Evolutionary conservation across 2,329 filamentous ascomycete species (phyloP).

Genomic region (Mycosphaerella sp.): DNA sequence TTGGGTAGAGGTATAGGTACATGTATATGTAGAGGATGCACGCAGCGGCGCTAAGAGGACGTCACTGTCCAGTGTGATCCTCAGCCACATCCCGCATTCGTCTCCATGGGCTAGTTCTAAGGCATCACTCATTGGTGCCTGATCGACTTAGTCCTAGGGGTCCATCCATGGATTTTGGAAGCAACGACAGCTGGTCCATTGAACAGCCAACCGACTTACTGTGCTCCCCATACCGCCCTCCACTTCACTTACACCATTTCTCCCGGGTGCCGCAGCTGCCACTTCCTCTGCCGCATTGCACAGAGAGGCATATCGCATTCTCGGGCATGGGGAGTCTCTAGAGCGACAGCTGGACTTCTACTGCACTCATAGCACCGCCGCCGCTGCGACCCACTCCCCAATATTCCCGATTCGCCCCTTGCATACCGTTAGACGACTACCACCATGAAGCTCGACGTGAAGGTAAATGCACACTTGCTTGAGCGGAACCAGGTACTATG

Average conservation of each 20-base stretch:
- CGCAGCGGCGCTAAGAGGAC: too few species aligned
- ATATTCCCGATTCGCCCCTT: neutral
- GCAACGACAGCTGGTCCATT: neutral
- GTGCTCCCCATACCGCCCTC: neutral
- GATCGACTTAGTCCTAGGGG: neutral
- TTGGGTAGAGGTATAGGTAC: neutral
- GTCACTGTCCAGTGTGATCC: too few species aligned
- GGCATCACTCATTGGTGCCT: neutral
- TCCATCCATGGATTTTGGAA: neutral
- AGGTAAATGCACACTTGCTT: constrained; percentile 38
- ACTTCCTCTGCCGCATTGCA: neutral
- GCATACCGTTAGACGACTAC: constrained; percentile 20
- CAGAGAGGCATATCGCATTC: neutral
- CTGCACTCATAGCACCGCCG: neutral
- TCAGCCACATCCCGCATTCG: too few species aligned
- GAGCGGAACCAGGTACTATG: constrained; percentile 11
- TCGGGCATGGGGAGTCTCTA: constrained; percentile 2
- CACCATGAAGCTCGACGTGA: constrained; percentile 55
- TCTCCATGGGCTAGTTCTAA: too few species aligned
- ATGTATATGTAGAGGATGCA: too few species aligned
- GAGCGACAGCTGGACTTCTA: constrained; percentile 11
- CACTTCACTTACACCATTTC: neutral
- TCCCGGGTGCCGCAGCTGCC: neutral
- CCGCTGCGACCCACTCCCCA: neutral
- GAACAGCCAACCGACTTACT: neutral